Conservation (phyloP, 2,329 filamentous ascomycete genomes). For the Ophiobolus disseminans region DNA sequence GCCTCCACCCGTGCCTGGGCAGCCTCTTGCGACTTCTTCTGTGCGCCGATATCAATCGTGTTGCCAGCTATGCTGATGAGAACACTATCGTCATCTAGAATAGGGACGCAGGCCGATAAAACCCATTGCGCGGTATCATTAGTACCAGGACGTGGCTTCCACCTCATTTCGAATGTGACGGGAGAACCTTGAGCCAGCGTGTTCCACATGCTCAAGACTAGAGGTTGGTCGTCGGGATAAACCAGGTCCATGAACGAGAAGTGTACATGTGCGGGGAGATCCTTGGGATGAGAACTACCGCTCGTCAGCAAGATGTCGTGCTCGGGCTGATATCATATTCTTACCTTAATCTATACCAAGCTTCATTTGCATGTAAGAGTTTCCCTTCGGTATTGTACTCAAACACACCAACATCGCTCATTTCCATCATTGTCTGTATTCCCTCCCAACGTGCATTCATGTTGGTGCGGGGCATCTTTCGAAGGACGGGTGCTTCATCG, state of each 20-base stretch:
- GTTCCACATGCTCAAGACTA: slow-evolving; percentile 43
- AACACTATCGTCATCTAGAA: slow-evolving; percentile 34
- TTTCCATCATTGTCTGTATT: slow-evolving; percentile 44
- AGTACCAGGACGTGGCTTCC: slow-evolving; percentile 30
- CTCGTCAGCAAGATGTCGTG: background rate
- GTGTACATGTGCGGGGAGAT: slow-evolving; percentile 24
- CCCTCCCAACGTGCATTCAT: slow-evolving; percentile 33
- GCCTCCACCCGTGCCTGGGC: slow-evolving; percentile 33
- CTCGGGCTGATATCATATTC: background rate
- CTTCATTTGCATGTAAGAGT: slow-evolving; percentile 39
- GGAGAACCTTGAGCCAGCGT: slow-evolving; percentile 30
- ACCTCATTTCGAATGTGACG: slow-evolving; percentile 46
- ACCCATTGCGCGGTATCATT: slow-evolving; percentile 34
- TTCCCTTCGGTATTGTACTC: slow-evolving; percentile 36
- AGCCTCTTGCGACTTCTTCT: slow-evolving; percentile 36
- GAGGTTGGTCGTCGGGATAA: slow-evolving; percentile 30
- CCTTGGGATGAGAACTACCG: slow-evolving; percentile 29
- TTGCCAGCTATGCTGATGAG: slow-evolving; percentile 41
- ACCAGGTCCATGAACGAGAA: slow-evolving; percentile 44
- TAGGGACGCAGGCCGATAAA: slow-evolving; percentile 37
- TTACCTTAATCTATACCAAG: slow-evolving; percentile 37
- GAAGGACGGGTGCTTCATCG: slow-evolving; percentile 4
- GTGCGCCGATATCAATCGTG: slow-evolving; percentile 41
- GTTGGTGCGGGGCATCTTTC: slow-evolving; percentile 17
- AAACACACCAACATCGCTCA: slow-evolving; percentile 45